Evolutionary conservation across 2,329 filamentous ascomycete species (phyloP).

Genomic region (Diaporthe citri): DNA sequence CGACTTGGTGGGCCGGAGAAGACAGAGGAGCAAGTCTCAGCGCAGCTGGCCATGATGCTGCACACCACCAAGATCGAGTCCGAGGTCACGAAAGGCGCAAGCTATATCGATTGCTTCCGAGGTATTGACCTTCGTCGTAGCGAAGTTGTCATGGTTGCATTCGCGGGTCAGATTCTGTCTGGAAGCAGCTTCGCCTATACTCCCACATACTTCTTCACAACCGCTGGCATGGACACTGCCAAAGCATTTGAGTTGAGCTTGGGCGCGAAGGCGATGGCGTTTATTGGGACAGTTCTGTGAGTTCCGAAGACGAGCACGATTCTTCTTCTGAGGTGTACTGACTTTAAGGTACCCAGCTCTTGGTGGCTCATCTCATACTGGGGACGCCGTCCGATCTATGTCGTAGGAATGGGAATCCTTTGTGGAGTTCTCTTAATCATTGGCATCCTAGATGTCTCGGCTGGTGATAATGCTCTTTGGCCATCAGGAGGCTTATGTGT

Average conservation of each 20-base stretch:
- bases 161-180: conserved; percentile 51
- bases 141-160: conserved; percentile 51
- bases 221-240: conserved; percentile 49
- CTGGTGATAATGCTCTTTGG: conserved; percentile 6
- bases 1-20: conserved; percentile 58
- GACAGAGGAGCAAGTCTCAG: conserved; percentile 50
- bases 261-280: conserved; percentile 55
- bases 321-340: background rate
- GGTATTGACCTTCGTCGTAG: conserved; percentile 55
- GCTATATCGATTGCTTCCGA: conserved; percentile 58
- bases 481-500: conserved; percentile 16
- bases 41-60: conserved; percentile 57
- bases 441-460: conserved; percentile 8
- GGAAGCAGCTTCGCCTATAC: conserved; percentile 54
- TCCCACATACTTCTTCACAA: conserved; percentile 57
- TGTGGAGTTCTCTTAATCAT: background rate
- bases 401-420: background rate
- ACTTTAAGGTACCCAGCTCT: background rate
- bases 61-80: conserved; percentile 57
- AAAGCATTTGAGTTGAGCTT: conserved; percentile 54
- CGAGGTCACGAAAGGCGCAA: conserved; percentile 48
- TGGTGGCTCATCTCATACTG: conserved; percentile 25
- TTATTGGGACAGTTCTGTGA: conserved; percentile 62
- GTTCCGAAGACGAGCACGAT: conserved; percentile 39
- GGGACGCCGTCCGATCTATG: conserved; percentile 21